Base-by-base conservation (phyloP, 139 green algal genomes). In the Tetradesmus obliquus region DNA sequence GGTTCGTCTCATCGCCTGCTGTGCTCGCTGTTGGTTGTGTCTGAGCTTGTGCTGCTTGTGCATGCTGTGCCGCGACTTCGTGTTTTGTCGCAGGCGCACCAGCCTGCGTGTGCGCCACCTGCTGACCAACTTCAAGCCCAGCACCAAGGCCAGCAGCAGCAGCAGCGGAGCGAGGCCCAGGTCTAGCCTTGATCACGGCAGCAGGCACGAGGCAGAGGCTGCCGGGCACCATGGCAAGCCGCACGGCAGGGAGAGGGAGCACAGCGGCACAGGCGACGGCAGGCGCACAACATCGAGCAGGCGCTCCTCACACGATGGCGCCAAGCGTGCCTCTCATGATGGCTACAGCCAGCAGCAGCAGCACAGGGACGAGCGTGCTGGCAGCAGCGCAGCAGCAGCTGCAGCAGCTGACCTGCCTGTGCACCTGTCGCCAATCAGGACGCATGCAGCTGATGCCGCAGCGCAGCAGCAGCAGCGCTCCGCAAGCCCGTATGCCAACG, bases 51-150 rank as follows among this genome's bases (percentile, higher is more conserved):
- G 55, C 57, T 72, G 84, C 32, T 72, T 54, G n/a, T 62, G 24
- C 24, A 60, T 87, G 82, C 9, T 87, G 19, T 19, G 55, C 55
- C 32, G 79, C 22, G 2, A 45, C 80, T 58, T 24, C 10, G 22
- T 54, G 12, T n/a, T 84, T 12, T 79, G 58, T 19, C 22, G n/a
- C 79, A 92, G 88, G 88, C 88, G 89, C 10, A 92, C 89, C 4
- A 92, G 89, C 69, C 51, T 92, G 82, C 89, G 89, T 45, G 89
- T 92, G 62, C 89, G 89, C 7, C 89, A 88, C 62, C 89, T 92
- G 51, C n/a, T 83, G 89, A 32, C 82, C 17, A 90, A 90, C 71
- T 90, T 90, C 86, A 90, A 90, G 71, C 71, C 86, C 51, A 51
- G 32, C 24, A 58, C 15, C 15, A 84, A 91, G n/a, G 79, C 79